A percentile compares a stretch with the other conserved stretches of the same genome.
These are phyloP conservation scores for Phytophthora pinifolia DNA, from an alignment of 352 stramenopile species.

Conservation along the genomic window DNA sequence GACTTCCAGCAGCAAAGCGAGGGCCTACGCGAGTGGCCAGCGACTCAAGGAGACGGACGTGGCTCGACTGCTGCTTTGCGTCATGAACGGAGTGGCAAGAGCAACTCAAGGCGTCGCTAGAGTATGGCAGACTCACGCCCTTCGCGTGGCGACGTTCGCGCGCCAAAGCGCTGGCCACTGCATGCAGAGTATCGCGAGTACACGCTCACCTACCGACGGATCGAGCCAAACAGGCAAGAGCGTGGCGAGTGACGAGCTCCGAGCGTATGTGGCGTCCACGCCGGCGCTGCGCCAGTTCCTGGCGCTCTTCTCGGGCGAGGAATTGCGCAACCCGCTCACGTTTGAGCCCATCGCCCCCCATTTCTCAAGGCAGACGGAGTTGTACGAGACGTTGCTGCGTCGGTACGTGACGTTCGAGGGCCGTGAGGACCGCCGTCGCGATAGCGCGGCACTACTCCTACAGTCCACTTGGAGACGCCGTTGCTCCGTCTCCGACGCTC, in stretches of 20 bases:
- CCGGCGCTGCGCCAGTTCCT: slow-evolving; percentile 48
- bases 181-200: slow-evolving; percentile 13
- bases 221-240: slow-evolving; percentile 3
- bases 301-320: slow-evolving; percentile 55
- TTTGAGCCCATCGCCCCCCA: slow-evolving; percentile 26
- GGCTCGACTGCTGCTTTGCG: slow-evolving; percentile 51
- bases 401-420: slow-evolving; percentile 59
- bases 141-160: slow-evolving; percentile 19
- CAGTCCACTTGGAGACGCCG: slow-evolving; percentile 67
- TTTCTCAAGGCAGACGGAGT: slow-evolving; percentile 30
- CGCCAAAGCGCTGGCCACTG: slow-evolving; percentile 27
- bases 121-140: slow-evolving; percentile 40
- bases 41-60: slow-evolving; percentile 61
- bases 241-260: slow-evolving; percentile 33
- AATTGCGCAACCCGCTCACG: slow-evolving; percentile 66
- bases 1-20: slow-evolving; percentile 13
- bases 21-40: slow-evolving; percentile 7
- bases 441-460: slow-evolving; percentile 52
- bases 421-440: slow-evolving; percentile 27
- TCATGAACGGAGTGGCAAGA: slow-evolving; percentile 54
- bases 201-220: neutral
- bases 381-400: slow-evolving; percentile 50
- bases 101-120: slow-evolving; percentile 45
- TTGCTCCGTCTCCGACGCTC: slow-evolving; percentile 36
- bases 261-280: slow-evolving; percentile 33